phyloP scores from a whole-genome alignment of 139 green algal species.

The Pleodorina starrii region DNA sequence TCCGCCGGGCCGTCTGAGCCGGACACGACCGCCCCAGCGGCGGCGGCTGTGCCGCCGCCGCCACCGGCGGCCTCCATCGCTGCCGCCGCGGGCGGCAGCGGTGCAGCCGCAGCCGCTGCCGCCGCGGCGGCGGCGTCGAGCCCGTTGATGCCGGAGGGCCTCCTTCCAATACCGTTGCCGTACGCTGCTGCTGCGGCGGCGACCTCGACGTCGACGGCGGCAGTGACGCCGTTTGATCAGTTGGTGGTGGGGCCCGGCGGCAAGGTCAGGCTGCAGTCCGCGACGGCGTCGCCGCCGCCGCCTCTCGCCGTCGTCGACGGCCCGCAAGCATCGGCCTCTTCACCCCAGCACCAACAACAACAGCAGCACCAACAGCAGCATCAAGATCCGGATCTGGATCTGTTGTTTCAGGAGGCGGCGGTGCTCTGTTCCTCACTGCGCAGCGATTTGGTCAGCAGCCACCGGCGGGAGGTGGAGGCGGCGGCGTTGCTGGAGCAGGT shows the following conservation, averaged over 20 bases:
- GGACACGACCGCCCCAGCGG: neutral
- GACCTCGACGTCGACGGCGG: neutral
- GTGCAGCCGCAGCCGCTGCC: neutral
- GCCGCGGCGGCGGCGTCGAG: neutral
- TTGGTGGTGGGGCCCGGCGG: slow-evolving; percentile 31
- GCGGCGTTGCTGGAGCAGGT: slow-evolving; percentile 16
- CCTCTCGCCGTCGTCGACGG: neutral
- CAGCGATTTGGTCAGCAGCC: neutral
- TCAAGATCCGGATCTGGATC: no score
- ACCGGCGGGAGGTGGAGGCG: neutral
- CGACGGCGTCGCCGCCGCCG: neutral
- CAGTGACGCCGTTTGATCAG: slow-evolving; percentile 20
- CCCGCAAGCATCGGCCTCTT: neutral
- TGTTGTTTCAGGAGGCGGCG: neutral
- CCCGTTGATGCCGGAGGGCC: neutral
- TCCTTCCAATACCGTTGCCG: slow-evolving; percentile 2
- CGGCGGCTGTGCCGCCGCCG: neutral
- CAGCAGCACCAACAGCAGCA: slow-evolving; percentile 15
- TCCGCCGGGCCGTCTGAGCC: neutral
- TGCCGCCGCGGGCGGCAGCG: slow-evolving; percentile 13
- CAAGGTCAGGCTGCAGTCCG: neutral
- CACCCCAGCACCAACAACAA: neutral
- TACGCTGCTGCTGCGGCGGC: neutral
- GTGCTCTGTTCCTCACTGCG: neutral
- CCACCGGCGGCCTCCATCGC: slow-evolving; percentile 8